Percentiles rank a stretch among this genome's conserved stretches.
Evolutionary conservation across 768 basidiomycete species (phyloP).

Genomic region (Podaxis sp.): DNA sequence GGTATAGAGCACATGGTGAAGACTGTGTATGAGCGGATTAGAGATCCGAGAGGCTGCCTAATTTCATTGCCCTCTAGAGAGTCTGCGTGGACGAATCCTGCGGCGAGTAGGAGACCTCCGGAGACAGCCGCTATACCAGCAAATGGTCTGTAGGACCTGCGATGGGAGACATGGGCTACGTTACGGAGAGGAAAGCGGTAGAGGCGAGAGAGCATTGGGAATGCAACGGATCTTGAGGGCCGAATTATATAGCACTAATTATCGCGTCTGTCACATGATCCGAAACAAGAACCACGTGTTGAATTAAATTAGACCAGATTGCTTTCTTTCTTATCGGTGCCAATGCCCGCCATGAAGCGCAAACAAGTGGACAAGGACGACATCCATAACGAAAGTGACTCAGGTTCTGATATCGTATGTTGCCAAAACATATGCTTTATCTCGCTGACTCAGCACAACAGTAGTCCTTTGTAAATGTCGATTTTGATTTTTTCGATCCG

Average conservation of each 20-base stretch:
- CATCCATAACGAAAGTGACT: conserved; percentile 31
- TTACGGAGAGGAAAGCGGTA: conserved; percentile 3
- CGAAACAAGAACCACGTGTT: neutral
- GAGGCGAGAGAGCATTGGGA: conserved; percentile 12
- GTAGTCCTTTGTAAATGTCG: conserved; percentile 64
- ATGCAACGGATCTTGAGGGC: conserved; percentile 5
- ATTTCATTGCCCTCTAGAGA: neutral
- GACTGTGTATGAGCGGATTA: conserved; percentile 71
- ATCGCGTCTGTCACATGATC: conserved; percentile 7
- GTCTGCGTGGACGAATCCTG: conserved; percentile 9
- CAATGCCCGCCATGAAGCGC: conserved; percentile 30
- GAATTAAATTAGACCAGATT: neutral
- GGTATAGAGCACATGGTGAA: conserved; percentile 81
- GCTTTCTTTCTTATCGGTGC: conserved; percentile 6
- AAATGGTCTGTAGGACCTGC: conserved; percentile 2
- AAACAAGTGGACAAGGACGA: conserved; percentile 42
- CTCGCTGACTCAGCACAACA: conserved; percentile 36
- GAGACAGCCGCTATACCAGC: conserved; percentile 1
- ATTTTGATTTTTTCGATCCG: conserved; percentile 93
- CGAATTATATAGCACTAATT: neutral
- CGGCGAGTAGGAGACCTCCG: conserved; percentile 9
- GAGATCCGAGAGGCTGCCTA: conserved; percentile 11
- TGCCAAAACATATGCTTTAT: neutral
- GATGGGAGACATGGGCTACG: neutral
- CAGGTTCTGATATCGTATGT: conserved; percentile 31